These are phyloP conservation scores for Annulohypoxylon moriforme DNA, from an alignment of 495 filamentous ascomycete species.

Conservation along the genomic window DNA sequence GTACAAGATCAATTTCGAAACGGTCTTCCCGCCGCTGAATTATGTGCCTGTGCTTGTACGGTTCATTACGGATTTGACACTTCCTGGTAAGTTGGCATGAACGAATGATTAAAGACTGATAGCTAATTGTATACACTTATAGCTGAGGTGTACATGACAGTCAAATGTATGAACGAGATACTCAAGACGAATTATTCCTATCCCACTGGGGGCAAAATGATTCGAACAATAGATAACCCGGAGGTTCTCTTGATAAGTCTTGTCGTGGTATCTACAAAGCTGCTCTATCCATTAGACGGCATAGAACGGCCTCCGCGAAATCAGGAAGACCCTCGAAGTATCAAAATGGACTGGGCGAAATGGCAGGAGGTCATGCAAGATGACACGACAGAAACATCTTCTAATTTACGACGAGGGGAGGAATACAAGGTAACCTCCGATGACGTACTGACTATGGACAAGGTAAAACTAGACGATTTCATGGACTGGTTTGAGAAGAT, in stretches of 20 bases:
- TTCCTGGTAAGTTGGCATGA: constrained; percentile 72
- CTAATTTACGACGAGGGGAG: constrained; percentile 34
- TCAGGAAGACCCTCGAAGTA: constrained; percentile 67
- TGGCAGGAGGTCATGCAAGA: constrained; percentile 71
- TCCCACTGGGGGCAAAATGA: constrained; percentile 50
- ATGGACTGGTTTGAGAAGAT: constrained; percentile 89
- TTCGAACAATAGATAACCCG: constrained; percentile 64
- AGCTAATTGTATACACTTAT: constrained; percentile 47
- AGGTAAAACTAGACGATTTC: constrained; percentile 78
- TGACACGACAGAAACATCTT: constrained; percentile 24
- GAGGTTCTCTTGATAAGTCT: constrained; percentile 78
- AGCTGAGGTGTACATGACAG: constrained; percentile 77
- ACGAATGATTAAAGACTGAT: not conserved
- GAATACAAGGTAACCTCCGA: constrained; percentile 66
- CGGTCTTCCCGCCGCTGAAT: constrained; percentile 80
- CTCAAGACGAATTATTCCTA: constrained; percentile 69
- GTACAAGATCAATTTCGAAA: constrained; percentile 72
- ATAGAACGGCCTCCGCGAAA: constrained; percentile 66
- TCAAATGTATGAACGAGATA: constrained; percentile 67
- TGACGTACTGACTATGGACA: constrained; percentile 76
- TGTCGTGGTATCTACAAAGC: constrained; percentile 81
- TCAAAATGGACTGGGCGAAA: constrained; percentile 74
- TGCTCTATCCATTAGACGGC: constrained; percentile 80
- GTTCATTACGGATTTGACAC: constrained; percentile 75
- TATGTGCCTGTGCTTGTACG: constrained; percentile 71